phyloP scores from a whole-genome alignment of 495 filamentous ascomycete species.

The Trichocladium uniseriatum region DNA sequence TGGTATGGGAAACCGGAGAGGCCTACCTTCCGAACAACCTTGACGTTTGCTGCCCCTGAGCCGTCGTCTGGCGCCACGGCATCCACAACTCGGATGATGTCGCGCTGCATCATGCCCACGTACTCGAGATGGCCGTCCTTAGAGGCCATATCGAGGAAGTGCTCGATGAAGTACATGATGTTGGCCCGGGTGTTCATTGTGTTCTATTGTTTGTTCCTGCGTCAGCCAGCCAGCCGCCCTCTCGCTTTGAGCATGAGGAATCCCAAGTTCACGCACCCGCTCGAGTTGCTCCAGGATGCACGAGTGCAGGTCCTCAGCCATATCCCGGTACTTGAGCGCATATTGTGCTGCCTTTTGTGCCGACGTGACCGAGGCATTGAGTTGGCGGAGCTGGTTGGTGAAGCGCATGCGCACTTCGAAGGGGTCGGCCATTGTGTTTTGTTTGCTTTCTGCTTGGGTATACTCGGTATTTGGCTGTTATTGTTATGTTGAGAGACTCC shows the following conservation, averaged over 20 bases:
- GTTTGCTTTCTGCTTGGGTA: neutral
- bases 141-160: slow-evolving; percentile 77
- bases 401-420: slow-evolving; percentile 99
- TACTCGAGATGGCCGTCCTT: slow-evolving; percentile 67
- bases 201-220: slow-evolving; percentile 41
- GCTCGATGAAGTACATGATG: slow-evolving; percentile 98
- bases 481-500: neutral
- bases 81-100: slow-evolving; percentile 82
- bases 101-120: slow-evolving; percentile 86
- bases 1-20: neutral
- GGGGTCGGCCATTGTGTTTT: slow-evolving; percentile 66
- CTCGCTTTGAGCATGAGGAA: no score
- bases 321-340: slow-evolving; percentile 83
- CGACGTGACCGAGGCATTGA: slow-evolving; percentile 81
- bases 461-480: neutral
- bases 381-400: slow-evolving; percentile 72
- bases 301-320: slow-evolving; percentile 93
- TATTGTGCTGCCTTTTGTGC: slow-evolving; percentile 90
- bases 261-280: slow-evolving; percentile 41
- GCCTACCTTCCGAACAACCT: slow-evolving; percentile 69
- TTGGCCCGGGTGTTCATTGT: slow-evolving; percentile 96
- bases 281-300: slow-evolving; percentile 96
- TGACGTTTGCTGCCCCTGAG: slow-evolving; percentile 85
- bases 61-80: slow-evolving; percentile 81
- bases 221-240: neutral